Conservation (phyloP, 1,139 yeast genomes). For the Barnettozyma hawaiiensis region DNA sequence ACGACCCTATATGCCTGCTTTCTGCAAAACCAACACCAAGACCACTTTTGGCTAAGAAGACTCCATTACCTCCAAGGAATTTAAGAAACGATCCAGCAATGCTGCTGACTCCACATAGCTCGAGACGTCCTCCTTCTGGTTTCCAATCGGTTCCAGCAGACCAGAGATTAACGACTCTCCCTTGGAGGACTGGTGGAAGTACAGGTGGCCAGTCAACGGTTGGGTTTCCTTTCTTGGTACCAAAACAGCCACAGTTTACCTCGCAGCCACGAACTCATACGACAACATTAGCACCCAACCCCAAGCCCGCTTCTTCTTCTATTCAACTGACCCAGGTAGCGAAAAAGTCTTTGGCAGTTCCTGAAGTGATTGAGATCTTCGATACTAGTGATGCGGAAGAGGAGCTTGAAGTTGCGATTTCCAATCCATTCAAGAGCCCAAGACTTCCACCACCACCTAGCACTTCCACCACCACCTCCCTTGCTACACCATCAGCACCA, state of each 20-base stretch:
- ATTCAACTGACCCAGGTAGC: neutral
- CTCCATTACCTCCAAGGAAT: slow-evolving; percentile 33
- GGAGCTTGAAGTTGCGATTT: neutral
- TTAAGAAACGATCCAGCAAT: slow-evolving; percentile 32
- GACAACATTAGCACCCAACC: no score
- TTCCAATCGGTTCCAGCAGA: no score
- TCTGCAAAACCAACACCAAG: slow-evolving; percentile 33
- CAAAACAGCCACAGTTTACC: neutral
- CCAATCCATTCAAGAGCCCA: slow-evolving; percentile 1
- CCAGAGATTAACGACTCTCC: neutral
- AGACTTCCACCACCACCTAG: neutral
- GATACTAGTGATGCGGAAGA: neutral
- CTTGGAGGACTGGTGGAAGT: neutral
- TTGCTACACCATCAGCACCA: neutral
- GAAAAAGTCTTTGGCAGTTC: neutral
- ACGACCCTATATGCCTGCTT: slow-evolving; percentile 4
- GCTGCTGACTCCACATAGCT: slow-evolving; percentile 10
- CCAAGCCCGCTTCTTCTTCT: no score
- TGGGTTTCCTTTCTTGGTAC: neutral
- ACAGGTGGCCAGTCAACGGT: neutral
- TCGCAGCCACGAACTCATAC: neutral
- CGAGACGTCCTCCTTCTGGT: neutral
- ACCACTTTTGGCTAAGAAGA: slow-evolving; percentile 27
- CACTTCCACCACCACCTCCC: neutral
- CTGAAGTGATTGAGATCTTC: neutral